Conservation (phyloP, 2,329 filamentous ascomycete genomes). For the Penicillium sp. region DNA sequence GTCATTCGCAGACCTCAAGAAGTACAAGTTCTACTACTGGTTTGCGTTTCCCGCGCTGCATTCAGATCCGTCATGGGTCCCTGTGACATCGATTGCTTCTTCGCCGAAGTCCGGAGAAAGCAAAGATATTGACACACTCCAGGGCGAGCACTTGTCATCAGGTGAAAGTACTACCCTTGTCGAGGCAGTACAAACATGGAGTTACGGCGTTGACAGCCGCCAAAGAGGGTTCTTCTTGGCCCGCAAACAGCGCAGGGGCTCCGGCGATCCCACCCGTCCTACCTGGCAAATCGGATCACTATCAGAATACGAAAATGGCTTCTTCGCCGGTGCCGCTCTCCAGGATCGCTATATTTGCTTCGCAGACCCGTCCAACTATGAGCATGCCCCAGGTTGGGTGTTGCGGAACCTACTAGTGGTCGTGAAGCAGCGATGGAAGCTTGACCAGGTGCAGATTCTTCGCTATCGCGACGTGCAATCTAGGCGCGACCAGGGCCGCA, state of each 20-base stretch:
- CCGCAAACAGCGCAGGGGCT: conserved; percentile 48
- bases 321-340: conserved; percentile 71
- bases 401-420: conserved; percentile 84
- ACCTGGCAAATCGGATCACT: conserved; percentile 74
- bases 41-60: conserved; percentile 94
- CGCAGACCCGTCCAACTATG: conserved; percentile 87
- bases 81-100: conserved; percentile 38
- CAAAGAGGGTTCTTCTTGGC: conserved; percentile 97
- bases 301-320: conserved; percentile 76
- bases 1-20: conserved; percentile 93
- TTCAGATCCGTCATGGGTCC: conserved; percentile 79
- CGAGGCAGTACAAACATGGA: conserved; percentile 83
- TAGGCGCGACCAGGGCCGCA: conserved; percentile 74
- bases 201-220: conserved; percentile 72
- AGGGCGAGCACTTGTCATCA: conserved; percentile 51
- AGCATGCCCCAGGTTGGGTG: conserved; percentile 86
- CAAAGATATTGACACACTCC: conserved; percentile 8
- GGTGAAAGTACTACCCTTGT: conserved; percentile 76
- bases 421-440: conserved; percentile 74
- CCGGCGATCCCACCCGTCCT: conserved; percentile 3
- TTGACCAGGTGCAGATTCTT: conserved; percentile 75
- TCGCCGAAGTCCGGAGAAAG: conserved; percentile 19
- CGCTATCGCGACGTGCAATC: conserved; percentile 84
- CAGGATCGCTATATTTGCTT: conserved; percentile 82
- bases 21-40: conserved; percentile 97